Conservation (phyloP, 306 rosid species). For the Fagus sylvatica region DNA sequence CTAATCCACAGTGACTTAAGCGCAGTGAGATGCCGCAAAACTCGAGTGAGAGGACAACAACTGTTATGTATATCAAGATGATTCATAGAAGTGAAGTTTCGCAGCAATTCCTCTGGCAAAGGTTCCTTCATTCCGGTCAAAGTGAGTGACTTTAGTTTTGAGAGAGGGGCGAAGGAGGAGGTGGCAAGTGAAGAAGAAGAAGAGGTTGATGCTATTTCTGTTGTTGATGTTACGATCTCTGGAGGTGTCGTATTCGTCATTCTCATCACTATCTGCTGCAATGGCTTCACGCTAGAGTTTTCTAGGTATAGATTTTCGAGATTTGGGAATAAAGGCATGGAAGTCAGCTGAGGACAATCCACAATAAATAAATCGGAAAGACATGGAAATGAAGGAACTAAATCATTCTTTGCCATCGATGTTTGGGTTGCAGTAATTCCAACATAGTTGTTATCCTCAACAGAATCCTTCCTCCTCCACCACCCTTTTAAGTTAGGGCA, state of each 20-base stretch:
- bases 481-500: constrained; percentile 30
- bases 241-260: no score
- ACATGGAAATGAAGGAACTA: not conserved
- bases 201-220: not conserved
- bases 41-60: no score
- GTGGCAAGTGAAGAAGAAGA: not conserved
- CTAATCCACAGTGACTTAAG: no score
- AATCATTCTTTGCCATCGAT: constrained; percentile 2
- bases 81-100: no score
- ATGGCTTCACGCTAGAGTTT: not conserved
- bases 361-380: not conserved
- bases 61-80: no score
- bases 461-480: not conserved
- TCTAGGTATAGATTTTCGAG: not conserved
- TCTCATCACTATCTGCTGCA: not conserved
- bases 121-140: no score
- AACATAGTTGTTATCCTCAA: not conserved
- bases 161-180: constrained; percentile 9
- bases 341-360: constrained; percentile 13
- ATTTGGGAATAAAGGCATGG: constrained; percentile 21
- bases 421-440: constrained; percentile 15
- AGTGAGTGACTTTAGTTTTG: not conserved
- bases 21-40: no score
- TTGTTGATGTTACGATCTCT: not conserved
- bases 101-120: no score